Evolutionary conservation across 2,329 filamentous ascomycete species (phyloP).

Genomic region (Arachnomyces sp.): DNA sequence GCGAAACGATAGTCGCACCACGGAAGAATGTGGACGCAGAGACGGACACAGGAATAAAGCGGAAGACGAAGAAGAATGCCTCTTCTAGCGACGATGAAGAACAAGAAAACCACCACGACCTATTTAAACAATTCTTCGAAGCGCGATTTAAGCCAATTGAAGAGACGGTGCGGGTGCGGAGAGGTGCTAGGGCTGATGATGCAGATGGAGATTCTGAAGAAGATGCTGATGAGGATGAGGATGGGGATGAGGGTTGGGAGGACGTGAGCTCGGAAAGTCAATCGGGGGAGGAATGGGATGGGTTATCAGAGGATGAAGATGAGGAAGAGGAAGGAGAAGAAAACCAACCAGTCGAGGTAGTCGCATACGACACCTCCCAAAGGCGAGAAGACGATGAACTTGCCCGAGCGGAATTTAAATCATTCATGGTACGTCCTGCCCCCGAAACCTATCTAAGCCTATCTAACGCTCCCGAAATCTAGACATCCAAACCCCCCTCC

Average conservation of each 20-base stretch:
- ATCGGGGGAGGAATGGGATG: slow-evolving; percentile 52
- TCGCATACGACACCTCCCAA: slow-evolving; percentile 49
- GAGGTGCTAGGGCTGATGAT: slow-evolving; percentile 9
- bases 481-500: slow-evolving; percentile 42
- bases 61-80: slow-evolving; percentile 15
- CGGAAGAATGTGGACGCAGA: slow-evolving; percentile 15
- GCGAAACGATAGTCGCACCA: slow-evolving; percentile 28
- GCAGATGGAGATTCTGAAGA: slow-evolving; percentile 13
- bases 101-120: slow-evolving; percentile 58
- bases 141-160: slow-evolving; percentile 71
- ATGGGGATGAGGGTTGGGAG: slow-evolving; percentile 13
- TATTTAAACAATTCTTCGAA: slow-evolving; percentile 81
- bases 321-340: slow-evolving; percentile 20
- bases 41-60: slow-evolving; percentile 17
- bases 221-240: slow-evolving; percentile 15
- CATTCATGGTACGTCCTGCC: background rate
- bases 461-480: slow-evolving; percentile 1
- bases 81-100: no score
- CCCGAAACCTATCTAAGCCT: background rate
- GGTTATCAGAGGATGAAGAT: slow-evolving; percentile 48
- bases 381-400: slow-evolving; percentile 40
- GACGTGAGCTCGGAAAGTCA: no score
- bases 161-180: slow-evolving; percentile 19
- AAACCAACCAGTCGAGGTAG: slow-evolving; percentile 41
- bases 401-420: slow-evolving; percentile 64